A percentile compares a stretch with the other conserved stretches of the same genome.
These are phyloP conservation scores for Pseudogymnoascus sp. DNA, from an alignment of 2,329 filamentous ascomycete species.

Conservation along the genomic window DNA sequence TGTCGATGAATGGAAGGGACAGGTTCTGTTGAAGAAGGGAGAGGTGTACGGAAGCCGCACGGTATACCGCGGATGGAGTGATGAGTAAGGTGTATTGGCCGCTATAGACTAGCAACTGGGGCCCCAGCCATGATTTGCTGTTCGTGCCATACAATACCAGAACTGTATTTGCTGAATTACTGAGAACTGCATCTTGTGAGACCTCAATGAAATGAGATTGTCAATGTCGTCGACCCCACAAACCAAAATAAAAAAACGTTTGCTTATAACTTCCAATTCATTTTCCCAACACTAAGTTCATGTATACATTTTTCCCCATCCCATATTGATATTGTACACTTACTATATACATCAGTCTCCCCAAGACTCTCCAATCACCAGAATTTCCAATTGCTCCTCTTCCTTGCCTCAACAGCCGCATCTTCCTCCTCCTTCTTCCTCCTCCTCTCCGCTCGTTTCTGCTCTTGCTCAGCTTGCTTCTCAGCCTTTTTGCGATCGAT, in stretches of 20 bases:
- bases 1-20: slow-evolving; percentile 66
- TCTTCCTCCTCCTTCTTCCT: slow-evolving; percentile 37
- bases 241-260: not conserved
- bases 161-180: not conserved
- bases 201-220: not conserved
- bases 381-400: slow-evolving; percentile 7
- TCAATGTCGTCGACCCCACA: not conserved
- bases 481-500: slow-evolving; percentile 65
- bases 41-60: slow-evolving; percentile 72
- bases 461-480: slow-evolving; percentile 39
- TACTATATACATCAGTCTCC: slow-evolving; percentile 3
- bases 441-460: slow-evolving; percentile 34
- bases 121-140: not conserved
- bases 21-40: slow-evolving; percentile 76
- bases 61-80: slow-evolving; percentile 80
- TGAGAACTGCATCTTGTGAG: not conserved
- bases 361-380: slow-evolving; percentile 1
- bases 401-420: slow-evolving; percentile 14
- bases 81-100: slow-evolving; percentile 23
- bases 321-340: slow-evolving; percentile 6
- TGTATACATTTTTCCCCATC: not conserved
- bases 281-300: not conserved
- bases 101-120: not conserved
- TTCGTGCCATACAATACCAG: not conserved
- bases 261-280: not conserved